These are phyloP conservation scores for Alternaria triticina DNA, from an alignment of 2,329 filamentous ascomycete species.

Conservation along the genomic window DNA sequence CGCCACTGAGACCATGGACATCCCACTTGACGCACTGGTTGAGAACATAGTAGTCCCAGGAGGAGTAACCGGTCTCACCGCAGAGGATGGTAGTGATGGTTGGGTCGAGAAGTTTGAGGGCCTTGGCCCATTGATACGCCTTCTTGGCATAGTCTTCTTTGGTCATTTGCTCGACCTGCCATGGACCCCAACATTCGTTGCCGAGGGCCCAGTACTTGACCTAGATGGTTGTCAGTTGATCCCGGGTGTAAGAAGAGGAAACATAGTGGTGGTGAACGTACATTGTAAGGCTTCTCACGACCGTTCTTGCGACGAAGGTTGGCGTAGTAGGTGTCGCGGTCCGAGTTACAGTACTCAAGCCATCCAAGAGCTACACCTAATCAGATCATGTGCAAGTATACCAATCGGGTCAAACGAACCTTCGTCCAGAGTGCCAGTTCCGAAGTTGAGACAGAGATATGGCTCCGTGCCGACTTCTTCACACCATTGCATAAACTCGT, in stretches of 20 bases:
- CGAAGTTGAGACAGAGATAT: constrained; percentile 81
- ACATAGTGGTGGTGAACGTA: constrained; percentile 25
- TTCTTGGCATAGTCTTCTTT: constrained; percentile 73
- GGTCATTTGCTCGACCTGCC: constrained; percentile 67
- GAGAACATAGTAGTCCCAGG: constrained; percentile 77
- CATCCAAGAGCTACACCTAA: constrained; percentile 67
- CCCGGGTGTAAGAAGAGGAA: too few relatives aligned
- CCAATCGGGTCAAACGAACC: constrained; percentile 40
- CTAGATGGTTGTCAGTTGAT: neutral
- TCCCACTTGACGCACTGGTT: constrained; percentile 68
- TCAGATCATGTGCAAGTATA: neutral
- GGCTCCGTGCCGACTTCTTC: constrained; percentile 75
- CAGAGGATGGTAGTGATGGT: constrained; percentile 74
- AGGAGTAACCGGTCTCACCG: constrained; percentile 70
- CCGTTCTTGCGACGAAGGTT: constrained; percentile 80
- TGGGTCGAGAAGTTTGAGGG: constrained; percentile 74
- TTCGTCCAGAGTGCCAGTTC: constrained; percentile 68
- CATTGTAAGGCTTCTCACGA: constrained; percentile 75
- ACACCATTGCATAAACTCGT: constrained; percentile 87
- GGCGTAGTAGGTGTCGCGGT: constrained; percentile 79
- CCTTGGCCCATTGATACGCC: constrained; percentile 75
- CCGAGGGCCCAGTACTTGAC: constrained; percentile 87
- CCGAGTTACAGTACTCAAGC: constrained; percentile 87
- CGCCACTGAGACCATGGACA: constrained; percentile 57
- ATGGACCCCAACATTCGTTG: constrained; percentile 62